Percentiles rank a stretch among this genome's conserved stretches.
These are phyloP conservation scores for Medicago ruthenica DNA, from an alignment of 306 rosid genomes.

Conservation along the genomic window DNA sequence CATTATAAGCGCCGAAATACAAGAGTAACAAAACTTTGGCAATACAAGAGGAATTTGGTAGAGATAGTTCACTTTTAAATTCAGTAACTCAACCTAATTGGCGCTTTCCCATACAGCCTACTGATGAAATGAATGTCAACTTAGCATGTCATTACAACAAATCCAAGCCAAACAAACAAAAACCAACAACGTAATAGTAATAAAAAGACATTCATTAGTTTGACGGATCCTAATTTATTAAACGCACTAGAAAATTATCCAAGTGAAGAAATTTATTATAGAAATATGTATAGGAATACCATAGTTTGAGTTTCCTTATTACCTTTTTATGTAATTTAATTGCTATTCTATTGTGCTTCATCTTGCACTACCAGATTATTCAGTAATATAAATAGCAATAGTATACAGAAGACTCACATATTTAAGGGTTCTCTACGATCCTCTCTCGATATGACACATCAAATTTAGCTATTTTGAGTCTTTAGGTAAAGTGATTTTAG, in stretches of 20 bases:
- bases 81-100: conserved; percentile 28
- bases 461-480: conserved; percentile 20
- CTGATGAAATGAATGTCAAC: conserved; percentile 38
- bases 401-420: conserved; percentile 22
- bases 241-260: conserved; percentile 20
- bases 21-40: conserved; percentile 12
- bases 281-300: background rate
- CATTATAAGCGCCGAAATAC: conserved; percentile 15
- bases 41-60: conserved; percentile 15
- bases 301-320: conserved; percentile 5
- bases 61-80: conserved; percentile 32
- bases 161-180: conserved; percentile 33
- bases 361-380: conserved; percentile 24
- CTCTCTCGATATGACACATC: conserved; percentile 19
- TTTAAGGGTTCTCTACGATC: conserved; percentile 6
- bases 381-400: conserved; percentile 17
- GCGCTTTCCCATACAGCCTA: conserved; percentile 36
- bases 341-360: background rate
- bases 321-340: conserved; percentile 21
- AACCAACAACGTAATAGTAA: conserved; percentile 30
- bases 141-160: conserved; percentile 23
- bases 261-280: background rate
- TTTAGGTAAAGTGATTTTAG: conserved; percentile 29
- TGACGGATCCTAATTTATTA: conserved; percentile 19
- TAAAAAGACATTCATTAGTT: conserved; percentile 4